Conservation (phyloP, 208 protist genomes). For the Kentomonas sorsogonicus region DNA sequence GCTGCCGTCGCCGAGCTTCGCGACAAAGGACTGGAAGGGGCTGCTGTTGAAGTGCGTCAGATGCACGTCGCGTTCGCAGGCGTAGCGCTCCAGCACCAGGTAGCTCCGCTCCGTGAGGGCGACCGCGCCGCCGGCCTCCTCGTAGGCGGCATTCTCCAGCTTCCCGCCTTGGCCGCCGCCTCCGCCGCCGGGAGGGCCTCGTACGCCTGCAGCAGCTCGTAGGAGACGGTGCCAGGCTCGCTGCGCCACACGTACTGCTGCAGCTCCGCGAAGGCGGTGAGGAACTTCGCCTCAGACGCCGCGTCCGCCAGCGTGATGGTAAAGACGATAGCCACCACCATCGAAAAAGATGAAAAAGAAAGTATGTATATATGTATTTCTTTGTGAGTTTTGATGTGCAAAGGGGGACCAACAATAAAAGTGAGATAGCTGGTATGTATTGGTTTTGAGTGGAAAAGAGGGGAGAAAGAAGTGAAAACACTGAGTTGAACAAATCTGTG, state of each 20-base stretch:
- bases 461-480: slow-evolving; percentile 4
- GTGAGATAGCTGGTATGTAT: too few species aligned
- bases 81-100: slow-evolving; percentile 59
- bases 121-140: too few species aligned
- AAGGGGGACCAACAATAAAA: background rate
- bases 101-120: slow-evolving; percentile 26
- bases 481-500: too few species aligned
- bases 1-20: slow-evolving; percentile 13
- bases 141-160: too few species aligned
- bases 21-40: slow-evolving; percentile 28
- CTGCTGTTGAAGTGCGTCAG: slow-evolving; percentile 44
- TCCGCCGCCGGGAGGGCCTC: too few species aligned
- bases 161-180: too few species aligned
- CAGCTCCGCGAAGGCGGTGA: slow-evolving; percentile 33
- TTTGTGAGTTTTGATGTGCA: background rate
- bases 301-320: slow-evolving; percentile 33
- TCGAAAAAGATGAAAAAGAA: too few species aligned
- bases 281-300: slow-evolving; percentile 30
- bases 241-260: slow-evolving; percentile 30
- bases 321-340: slow-evolving; percentile 54
- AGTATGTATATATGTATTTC: slow-evolving; percentile 8
- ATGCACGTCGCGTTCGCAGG: slow-evolving; percentile 21
- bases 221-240: slow-evolving; percentile 63
- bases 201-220: slow-evolving; percentile 54
- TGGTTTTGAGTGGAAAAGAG: background rate